Conservation (phyloP, 2,329 filamentous ascomycete species). For the Colletotrichum cordylinicola region DNA sequence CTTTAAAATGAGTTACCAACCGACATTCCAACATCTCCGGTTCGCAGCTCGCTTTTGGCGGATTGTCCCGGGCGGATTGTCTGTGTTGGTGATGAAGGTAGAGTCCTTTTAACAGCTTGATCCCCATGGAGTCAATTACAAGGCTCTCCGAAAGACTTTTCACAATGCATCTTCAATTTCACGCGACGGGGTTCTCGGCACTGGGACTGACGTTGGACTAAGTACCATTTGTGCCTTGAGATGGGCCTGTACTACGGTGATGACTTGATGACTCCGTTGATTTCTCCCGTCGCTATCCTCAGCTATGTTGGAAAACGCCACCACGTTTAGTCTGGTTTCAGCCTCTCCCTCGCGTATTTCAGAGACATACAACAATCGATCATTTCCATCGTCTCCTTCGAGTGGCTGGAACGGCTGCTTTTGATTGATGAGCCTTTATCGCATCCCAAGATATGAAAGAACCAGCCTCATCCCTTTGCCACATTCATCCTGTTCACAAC, state of each 20-base stretch:
- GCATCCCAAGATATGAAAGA: neutral
- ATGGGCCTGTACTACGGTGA: rapidly evolving
- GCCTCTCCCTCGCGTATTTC: neutral
- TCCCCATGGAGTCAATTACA: rapidly evolving
- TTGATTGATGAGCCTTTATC: neutral
- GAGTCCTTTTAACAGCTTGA: neutral
- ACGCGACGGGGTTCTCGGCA: neutral
- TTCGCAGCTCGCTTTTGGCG: neutral
- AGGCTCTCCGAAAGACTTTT: neutral
- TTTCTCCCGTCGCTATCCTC: neutral
- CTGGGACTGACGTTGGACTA: rapidly evolving
- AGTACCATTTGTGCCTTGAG: rapidly evolving
- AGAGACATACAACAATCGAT: neutral
- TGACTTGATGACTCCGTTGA: neutral
- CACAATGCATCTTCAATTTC: neutral
- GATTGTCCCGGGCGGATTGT: rapidly evolving
- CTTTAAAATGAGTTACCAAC: neutral
- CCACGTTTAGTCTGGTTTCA: neutral
- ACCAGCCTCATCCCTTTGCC: rapidly evolving
- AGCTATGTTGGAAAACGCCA: neutral
- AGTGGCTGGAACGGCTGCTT: neutral
- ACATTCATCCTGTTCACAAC: neutral
- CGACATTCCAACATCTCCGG: neutral
- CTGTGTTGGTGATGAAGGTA: neutral
- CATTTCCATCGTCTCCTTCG: neutral